phyloP scores from a whole-genome alignment of 768 basidiomycete genomes.

The Leccinum arenicola region DNA sequence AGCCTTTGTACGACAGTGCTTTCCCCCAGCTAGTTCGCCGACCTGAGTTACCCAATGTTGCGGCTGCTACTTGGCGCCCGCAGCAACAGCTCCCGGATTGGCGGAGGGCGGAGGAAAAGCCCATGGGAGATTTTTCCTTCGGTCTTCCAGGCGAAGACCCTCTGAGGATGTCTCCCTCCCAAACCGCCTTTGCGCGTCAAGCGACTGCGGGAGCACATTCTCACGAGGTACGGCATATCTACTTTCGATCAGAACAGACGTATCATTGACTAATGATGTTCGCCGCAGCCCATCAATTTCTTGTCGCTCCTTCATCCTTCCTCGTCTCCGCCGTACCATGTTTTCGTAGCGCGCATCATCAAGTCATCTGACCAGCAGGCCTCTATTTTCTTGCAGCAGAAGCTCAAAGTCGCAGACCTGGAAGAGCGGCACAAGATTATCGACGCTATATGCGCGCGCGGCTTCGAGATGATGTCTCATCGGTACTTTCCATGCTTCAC shows the following conservation, averaged over 20 bases:
- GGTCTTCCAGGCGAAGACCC: slow-evolving; percentile 27
- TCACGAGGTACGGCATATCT: slow-evolving; percentile 49
- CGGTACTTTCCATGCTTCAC: slow-evolving; percentile 40
- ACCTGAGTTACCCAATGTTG: slow-evolving; percentile 11
- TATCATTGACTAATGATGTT: slow-evolving; percentile 13
- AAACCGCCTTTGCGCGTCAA: slow-evolving; percentile 26
- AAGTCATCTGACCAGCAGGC: slow-evolving; percentile 90
- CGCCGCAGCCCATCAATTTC: slow-evolving; percentile 79
- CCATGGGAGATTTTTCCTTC: slow-evolving; percentile 22
- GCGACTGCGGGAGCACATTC: slow-evolving; percentile 27
- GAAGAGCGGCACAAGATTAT: slow-evolving; percentile 81
- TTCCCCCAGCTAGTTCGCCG: slow-evolving; percentile 27
- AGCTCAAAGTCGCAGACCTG: slow-evolving; percentile 79
- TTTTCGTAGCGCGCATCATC: slow-evolving; percentile 83
- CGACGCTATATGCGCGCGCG: slow-evolving; percentile 79
- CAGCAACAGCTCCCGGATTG: slow-evolving; percentile 40
- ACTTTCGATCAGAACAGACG: not conserved
- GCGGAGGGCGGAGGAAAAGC: slow-evolving; percentile 38
- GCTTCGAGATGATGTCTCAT: slow-evolving; percentile 93
- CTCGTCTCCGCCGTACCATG: slow-evolving; percentile 77
- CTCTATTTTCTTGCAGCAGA: slow-evolving; percentile 87
- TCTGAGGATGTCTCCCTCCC: slow-evolving; percentile 29
- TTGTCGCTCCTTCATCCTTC: slow-evolving; percentile 82
- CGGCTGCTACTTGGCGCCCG: slow-evolving; percentile 23
- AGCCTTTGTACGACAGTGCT: slow-evolving; percentile 34